These are phyloP conservation scores for Tylopilus balloui DNA, from an alignment of 768 basidiomycete species.

Conservation along the genomic window DNA sequence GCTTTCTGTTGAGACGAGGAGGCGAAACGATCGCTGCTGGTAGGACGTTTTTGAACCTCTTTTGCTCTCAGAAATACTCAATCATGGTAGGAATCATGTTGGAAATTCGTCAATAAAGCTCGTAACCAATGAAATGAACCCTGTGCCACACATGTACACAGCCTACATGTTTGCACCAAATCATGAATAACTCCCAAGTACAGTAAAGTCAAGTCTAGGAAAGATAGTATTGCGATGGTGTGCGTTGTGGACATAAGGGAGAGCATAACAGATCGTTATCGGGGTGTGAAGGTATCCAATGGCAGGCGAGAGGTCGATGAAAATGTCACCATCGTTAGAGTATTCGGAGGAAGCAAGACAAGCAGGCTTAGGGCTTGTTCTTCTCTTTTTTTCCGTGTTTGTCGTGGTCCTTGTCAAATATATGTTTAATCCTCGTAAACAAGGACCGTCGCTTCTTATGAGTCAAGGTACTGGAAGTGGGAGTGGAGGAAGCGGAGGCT, in stretches of 20 bases:
- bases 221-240: conserved; percentile 6
- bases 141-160: conserved; percentile 14
- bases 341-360: not conserved
- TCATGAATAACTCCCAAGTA: conserved; percentile 13
- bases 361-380: conserved; percentile 13
- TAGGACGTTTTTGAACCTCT: conserved; percentile 25
- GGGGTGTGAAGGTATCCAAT: conserved; percentile 3
- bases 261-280: conserved; percentile 19
- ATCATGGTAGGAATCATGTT: conserved; percentile 41
- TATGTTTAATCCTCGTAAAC: conserved; percentile 47
- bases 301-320: not conserved
- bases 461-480: conserved; percentile 34
- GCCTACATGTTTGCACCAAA: conserved; percentile 10
- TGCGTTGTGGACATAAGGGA: conserved; percentile 13
- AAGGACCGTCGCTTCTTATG: conserved; percentile 52
- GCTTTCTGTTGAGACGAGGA: conserved; percentile 78
- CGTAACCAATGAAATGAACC: conserved; percentile 1
- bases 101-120: conserved; percentile 33
- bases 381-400: conserved; percentile 37
- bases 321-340: not conserved
- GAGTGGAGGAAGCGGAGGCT: conserved; percentile 17
- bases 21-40: conserved; percentile 96
- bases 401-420: conserved; percentile 50
- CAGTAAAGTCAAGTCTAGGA: conserved; percentile 20
- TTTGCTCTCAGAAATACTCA: not conserved